These are phyloP conservation scores for Aspergillus fijiensis DNA, from an alignment of 2,329 filamentous ascomycete genomes.

Conservation along the genomic window DNA sequence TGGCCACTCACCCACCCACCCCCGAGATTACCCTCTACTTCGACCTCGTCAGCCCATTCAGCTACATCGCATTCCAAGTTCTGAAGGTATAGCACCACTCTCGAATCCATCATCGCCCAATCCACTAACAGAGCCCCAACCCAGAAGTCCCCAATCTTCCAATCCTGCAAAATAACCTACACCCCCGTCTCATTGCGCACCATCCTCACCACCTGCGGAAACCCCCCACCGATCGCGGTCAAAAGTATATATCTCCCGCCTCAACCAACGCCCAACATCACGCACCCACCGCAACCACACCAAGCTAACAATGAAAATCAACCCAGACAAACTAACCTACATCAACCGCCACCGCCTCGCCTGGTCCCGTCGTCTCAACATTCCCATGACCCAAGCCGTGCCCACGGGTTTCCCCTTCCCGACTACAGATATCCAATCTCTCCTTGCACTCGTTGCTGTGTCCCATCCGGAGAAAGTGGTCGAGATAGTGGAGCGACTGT, in stretches of 20 bases:
- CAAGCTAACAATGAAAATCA: background rate
- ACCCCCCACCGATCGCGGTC: background rate
- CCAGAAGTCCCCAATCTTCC: background rate
- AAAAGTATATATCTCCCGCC: background rate
- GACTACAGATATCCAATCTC: background rate
- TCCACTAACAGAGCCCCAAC: background rate
- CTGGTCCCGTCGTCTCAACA: background rate
- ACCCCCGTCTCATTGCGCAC: background rate
- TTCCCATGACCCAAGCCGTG: background rate
- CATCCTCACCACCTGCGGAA: background rate
- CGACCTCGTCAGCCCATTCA: conserved; percentile 5
- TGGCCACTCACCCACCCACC: background rate
- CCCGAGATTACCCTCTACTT: conserved; percentile 1
- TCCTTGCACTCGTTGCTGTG: background rate
- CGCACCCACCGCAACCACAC: too few relatives aligned
- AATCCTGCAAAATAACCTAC: background rate
- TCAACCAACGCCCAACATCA: background rate
- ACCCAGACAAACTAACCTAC: background rate
- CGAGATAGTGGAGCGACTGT: background rate
- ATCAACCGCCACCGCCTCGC: background rate
- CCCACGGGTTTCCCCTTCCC: background rate
- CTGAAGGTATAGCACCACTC: background rate
- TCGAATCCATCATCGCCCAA: too few relatives aligned
- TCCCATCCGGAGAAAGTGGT: background rate
- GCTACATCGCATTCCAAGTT: conserved; percentile 1